Evolutionary conservation across 139 green algal species (phyloP), one percentile per base, ranked within the genome.

Genomic region (Pedinophyceae sp.): DNA sequence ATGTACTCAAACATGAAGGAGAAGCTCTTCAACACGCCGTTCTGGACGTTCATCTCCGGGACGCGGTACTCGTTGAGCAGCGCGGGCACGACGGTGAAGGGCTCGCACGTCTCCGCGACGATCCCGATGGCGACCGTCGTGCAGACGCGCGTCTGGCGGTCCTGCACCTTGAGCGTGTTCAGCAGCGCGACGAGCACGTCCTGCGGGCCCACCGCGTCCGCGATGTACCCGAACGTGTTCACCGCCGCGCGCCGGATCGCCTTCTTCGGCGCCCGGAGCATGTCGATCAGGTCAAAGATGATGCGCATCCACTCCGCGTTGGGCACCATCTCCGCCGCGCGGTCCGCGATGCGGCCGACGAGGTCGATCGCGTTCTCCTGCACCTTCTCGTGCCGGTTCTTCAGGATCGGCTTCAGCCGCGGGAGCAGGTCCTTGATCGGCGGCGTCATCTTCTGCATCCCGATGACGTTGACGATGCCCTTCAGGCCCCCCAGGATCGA

Each of bases 1-100:
- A 99, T 96, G 81, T 98, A 99, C 74, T 99, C 91, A 61, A 99
- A 99, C 71, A 99, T 79, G 72, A 99, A 99, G 46, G 73, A 87
- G 53, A 99, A 82, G n/a, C 84, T 13, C 62, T 80, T 80, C 17
- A 80, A 60, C 60, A 95, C 89, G 49, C 91, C 91, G 55, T 99
- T 99, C 76, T 99, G 91, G 45, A 99, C 88, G 64, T 97, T 98
- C 17, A 96, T 66, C 78, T 97, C 86, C 1, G 89, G 89, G 25
- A 89, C 81, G 55, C 85, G 70, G 77, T 95, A 98, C 76, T 97
- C 91, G 68, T 97, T 97, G 83, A 98, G 95, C 3, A 98, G 79
- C 17, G 88, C 91, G 0, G 91, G 91, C 59, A 98, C 72, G 48
- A 98, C 91, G n/a, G 91, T 98, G 80, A 98, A 98, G 41, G 91